Evolutionary conservation across 768 basidiomycete genomes (phyloP).

Genomic region (Jaapia argillacea): DNA sequence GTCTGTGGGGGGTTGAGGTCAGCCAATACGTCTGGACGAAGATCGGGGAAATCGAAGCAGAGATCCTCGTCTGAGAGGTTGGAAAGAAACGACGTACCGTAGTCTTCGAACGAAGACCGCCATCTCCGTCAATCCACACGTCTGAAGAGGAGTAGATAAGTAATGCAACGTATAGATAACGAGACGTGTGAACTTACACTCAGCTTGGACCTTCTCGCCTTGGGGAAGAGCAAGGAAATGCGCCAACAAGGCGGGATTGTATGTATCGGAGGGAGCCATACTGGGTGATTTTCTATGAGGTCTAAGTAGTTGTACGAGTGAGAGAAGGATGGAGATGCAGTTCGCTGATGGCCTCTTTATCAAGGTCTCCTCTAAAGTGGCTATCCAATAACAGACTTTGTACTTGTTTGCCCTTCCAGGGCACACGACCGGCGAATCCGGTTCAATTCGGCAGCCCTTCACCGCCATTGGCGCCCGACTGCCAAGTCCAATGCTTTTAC

Average conservation of each 20-base stretch:
- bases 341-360: no score
- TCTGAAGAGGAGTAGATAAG: conserved; percentile 38
- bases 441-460: no score
- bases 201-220: conserved; percentile 90
- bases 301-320: conserved; percentile 4
- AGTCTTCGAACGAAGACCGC: conserved; percentile 93
- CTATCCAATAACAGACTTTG: no score
- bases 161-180: conserved; percentile 2
- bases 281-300: conserved; percentile 6
- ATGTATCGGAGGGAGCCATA: conserved; percentile 16
- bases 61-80: conserved; percentile 1
- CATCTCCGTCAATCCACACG: conserved; percentile 97
- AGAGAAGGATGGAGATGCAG: conserved; percentile 6
- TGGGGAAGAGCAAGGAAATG: conserved; percentile 86
- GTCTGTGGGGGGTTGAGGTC: conserved; percentile 41
- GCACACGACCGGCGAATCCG: no score
- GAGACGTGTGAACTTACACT: conserved; percentile 45
- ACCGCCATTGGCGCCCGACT: no score
- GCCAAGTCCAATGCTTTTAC: no score
- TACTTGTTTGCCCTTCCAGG: no score
- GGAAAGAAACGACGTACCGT: conserved; percentile 42
- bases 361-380: no score
- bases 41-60: neutral
- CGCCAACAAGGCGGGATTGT: conserved; percentile 79
- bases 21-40: neutral